Base-by-base conservation (phyloP, 2,329 filamentous ascomycete genomes). In the Cercospora sojina region DNA sequence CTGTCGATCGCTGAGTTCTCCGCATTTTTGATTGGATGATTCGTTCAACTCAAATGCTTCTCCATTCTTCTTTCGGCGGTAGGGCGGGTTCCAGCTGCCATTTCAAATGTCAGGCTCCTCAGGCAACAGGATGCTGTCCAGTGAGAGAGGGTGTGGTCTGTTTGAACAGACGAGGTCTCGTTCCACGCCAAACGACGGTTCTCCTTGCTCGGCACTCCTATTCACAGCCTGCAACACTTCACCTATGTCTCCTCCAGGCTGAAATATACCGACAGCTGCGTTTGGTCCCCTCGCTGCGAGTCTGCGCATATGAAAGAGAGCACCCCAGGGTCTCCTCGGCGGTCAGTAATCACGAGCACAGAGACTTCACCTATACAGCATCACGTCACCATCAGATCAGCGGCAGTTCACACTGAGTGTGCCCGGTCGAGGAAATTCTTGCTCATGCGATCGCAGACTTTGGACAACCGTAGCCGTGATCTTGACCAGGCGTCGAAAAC, bases 21-120 rank as follows among this genome's bases (percentile, higher is more conserved):
- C 43, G 59, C 47, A 12, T 9, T 5, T 51, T 18, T 62, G 59
- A 62, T 62, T 62, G 59, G 59, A 20, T 20, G 59, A 51, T 38
- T 62, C 59, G 59, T 62, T 62, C 59, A 62, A 62, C 8, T 23
- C 59, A 35, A 53, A 53, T 31, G 59, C 59, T 62, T 62, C 59
- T 29, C 43, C 59, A 53, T 62, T 32, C 59, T 32, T 53, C 59
- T 62, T 61, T 53, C 9, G 47, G 59, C 59, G 9, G 27, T 53
- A 62, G 31, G 27, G 43, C 43, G 32, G 47, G 29, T 12, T 62
- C 59, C 23, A 62, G 59, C 47, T 23, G 16, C 27, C 25, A 23
- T 13, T 31, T 62, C 29, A 12, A 13, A 62, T 13, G 35, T 53
- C 41, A 62, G 43, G 43, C 29, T 55, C 59, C 41, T 62, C 59